These are phyloP conservation scores for Endocarpon pusillum DNA, from an alignment of 495 filamentous ascomycete genomes.

Conservation along the genomic window DNA sequence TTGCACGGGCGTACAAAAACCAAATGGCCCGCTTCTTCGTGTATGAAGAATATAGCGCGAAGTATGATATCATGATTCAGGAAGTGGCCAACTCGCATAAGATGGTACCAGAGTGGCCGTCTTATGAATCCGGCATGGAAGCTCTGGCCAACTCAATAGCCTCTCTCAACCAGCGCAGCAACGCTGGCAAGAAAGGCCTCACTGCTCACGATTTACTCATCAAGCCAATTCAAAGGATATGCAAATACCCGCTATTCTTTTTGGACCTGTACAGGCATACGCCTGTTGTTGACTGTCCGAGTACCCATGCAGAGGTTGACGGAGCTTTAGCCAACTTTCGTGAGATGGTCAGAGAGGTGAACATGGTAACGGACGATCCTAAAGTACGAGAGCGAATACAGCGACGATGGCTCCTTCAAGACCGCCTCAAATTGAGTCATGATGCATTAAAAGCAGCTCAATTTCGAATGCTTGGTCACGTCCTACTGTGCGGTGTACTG, in stretches of 20 bases:
- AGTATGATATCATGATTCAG: constrained; percentile 67
- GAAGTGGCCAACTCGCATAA: constrained; percentile 54
- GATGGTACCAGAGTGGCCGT: constrained; percentile 56
- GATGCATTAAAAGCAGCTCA: background rate
- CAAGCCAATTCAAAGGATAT: constrained; percentile 91
- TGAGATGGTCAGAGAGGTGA: constrained; percentile 55
- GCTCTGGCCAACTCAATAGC: constrained; percentile 59
- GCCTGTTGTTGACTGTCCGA: constrained; percentile 66
- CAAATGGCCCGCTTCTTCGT: constrained; percentile 48
- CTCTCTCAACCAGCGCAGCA: constrained; percentile 46
- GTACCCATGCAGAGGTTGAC: constrained; percentile 60
- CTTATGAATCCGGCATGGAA: constrained; percentile 77
- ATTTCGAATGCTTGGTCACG: constrained; percentile 45
- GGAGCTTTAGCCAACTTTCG: constrained; percentile 55
- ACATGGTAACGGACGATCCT: constrained; percentile 51
- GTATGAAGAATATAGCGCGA: constrained; percentile 77
- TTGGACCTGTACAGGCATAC: constrained; percentile 67
- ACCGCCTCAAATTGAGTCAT: constrained; percentile 44
- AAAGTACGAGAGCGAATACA: constrained; percentile 38
- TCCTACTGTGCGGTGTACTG: constrained; percentile 71
- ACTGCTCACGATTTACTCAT: constrained; percentile 75
- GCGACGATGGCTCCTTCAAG: constrained; percentile 62
- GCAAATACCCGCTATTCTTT: constrained; percentile 82
- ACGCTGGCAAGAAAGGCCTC: constrained; percentile 53
- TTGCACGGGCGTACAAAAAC: too few relatives aligned